Evolutionary conservation across 2,329 filamentous ascomycete genomes (phyloP).

Genomic region (Aspergillus melleus): DNA sequence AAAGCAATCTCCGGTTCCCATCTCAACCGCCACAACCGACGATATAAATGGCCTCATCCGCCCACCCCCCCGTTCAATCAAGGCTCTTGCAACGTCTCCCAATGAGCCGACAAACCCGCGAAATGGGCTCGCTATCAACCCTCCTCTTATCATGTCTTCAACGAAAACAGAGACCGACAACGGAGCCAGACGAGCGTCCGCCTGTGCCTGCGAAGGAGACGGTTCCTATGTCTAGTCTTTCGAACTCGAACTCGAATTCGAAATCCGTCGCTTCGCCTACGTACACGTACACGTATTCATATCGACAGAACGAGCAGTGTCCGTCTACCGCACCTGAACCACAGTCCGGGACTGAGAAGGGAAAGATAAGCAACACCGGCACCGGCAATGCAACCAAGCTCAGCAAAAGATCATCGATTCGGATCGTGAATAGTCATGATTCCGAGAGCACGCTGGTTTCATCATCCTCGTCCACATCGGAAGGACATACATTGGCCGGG

Average conservation of each 20-base stretch:
- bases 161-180: not conserved
- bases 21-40: not conserved
- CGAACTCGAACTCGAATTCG: not conserved
- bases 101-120: not conserved
- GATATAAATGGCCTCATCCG: not conserved
- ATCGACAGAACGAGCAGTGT: not conserved
- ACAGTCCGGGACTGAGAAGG: not conserved
- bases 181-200: not conserved
- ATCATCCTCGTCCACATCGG: not conserved
- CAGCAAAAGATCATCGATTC: conserved; percentile 13
- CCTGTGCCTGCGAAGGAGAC: not conserved
- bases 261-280: not conserved
- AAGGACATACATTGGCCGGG: not conserved
- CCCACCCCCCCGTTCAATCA: no score
- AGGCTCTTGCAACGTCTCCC: not conserved
- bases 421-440: conserved; percentile 14
- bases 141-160: not conserved
- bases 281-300: not conserved
- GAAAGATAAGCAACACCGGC: not conserved
- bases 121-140: not conserved
- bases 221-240: not conserved
- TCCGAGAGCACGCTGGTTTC: conserved; percentile 5
- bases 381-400: not conserved
- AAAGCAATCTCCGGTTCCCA: not conserved
- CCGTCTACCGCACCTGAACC: no score